Evolutionary conservation across 1,139 yeast species (phyloP), one percentile per base, ranked within the genome.

Genomic region (Suhomyces anneliseae): DNA sequence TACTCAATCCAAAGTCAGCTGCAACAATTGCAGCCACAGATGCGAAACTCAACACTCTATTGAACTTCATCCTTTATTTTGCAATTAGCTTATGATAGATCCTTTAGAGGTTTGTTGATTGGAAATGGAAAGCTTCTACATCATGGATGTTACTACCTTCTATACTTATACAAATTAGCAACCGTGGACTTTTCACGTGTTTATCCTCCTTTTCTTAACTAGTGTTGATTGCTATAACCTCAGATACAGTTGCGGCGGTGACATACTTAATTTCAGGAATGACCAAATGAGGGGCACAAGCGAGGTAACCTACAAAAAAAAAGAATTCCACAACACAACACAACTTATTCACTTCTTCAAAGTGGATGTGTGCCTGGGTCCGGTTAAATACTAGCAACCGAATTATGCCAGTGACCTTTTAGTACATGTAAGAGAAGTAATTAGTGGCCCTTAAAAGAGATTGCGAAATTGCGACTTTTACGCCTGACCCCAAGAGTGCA

Each of bases 21-120:
- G 43, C 53, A 24, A 43, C 54, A 12, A 43, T 34, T n/a, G 53
- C 40, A 15, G 51, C 42, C 15, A 34, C 42, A 10, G 40, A 32
- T 12, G 49, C 46, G 36, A 46, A 12, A 8, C 29, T 11, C 7
- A 43, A 19, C 14, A 41, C 24, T 11, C 12, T 43, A 11, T 12
- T 29, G 14, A 46, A 33, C 34, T 35, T 43, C 49, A 46, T 46
- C 5, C 11, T 43, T n/a, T 15, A 5, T 11, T 19, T 19, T 19
- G 24, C 15, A 14, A 19, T 19, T 4, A 19, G 27, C 6, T 9
- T n/a, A 6, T 3, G 11, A 9, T 34, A 8, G 12, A 14, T 14
- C 15, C 2, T 14, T 14, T 14, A 14, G 15, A 14, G 15, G n/a
- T 29, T 14, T 6, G 43, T 33, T 11, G 9, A 6, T 36, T 31